Percentiles rank a stretch among this genome's conserved stretches.
Conservation (phyloP, 2,329 filamentous ascomycete genomes). For the Metarhizium robertsii region DNA sequence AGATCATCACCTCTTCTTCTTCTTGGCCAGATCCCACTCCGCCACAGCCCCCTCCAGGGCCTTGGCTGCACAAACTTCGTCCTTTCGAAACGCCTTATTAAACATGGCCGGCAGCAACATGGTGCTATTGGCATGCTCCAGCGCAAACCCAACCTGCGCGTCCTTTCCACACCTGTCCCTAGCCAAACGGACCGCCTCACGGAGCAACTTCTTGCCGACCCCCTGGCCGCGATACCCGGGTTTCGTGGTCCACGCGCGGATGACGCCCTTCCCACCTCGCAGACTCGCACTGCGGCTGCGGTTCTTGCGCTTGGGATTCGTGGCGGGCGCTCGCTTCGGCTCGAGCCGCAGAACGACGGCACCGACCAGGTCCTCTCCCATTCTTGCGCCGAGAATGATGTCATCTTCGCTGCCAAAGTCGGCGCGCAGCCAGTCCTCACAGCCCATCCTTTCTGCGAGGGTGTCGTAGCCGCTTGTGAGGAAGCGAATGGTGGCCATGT, state of each 20-base stretch:
- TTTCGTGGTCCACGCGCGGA: conserved; percentile 76
- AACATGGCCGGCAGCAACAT: conserved; percentile 55
- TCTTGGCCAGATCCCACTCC: conserved; percentile 36
- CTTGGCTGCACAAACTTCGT: conserved; percentile 48
- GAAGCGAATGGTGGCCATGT: conserved; percentile 52
- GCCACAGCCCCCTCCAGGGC: conserved; percentile 41
- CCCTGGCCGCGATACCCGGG: conserved; percentile 61
- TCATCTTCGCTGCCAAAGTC: conserved; percentile 37
- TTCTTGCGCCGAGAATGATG: conserved; percentile 55
- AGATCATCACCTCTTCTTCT: conserved; percentile 31
- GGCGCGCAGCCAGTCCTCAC: conserved; percentile 46
- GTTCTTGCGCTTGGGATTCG: conserved; percentile 20
- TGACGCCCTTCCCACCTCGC: conserved; percentile 55
- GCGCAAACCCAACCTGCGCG: conserved; percentile 61
- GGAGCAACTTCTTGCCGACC: conserved; percentile 62
- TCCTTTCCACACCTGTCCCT: conserved; percentile 59
- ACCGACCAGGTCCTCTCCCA: conserved; percentile 60
- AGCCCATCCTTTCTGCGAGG: conserved; percentile 50
- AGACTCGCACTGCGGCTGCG: conserved; percentile 30
- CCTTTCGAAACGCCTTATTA: conserved; percentile 48
- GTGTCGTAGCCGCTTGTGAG: conserved; percentile 52
- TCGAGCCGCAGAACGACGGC: conserved; percentile 61
- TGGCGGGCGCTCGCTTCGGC: conserved; percentile 19
- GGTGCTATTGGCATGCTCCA: conserved; percentile 66
- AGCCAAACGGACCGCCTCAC: conserved; percentile 61